Evolutionary conservation across 2,329 filamentous ascomycete genomes (phyloP), one percentile per base, ranked within the genome.

Genomic region (Elsinoe batatas): DNA sequence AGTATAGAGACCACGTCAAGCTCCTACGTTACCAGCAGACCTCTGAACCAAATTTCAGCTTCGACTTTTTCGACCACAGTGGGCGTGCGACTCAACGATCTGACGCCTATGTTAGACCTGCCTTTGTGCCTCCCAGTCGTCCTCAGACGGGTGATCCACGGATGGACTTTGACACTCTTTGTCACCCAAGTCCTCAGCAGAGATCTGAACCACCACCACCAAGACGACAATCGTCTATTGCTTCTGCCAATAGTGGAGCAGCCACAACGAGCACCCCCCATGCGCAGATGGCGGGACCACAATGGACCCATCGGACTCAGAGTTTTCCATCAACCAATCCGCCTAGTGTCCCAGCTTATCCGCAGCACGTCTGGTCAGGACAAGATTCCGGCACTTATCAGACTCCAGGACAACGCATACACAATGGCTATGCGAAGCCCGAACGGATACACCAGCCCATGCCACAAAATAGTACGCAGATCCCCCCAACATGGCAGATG

Each of bases 31-130:
- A 49, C 11, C 44, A 35, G 10, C 44, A 33, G n/a, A 15, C 10
- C 5, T 35, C 44, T 17, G 18, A 49, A 12, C 20, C 44, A 6
- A 33, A 33, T 13, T 49, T 49, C 30, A 49, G 22, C 13, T 49
- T 49, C 30, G 44, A 49, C 26, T 49, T 49, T 26, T 49, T 49
- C 30, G 44, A 49, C 15, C 44, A 49, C 15, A 49, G 26, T 49
- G 26, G 44, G 6, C 20, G 20, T 10, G 15, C 30, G n/a, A 15
- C 13, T 33, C 44, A 10, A 7, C 30, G 26, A 15, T 10, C 12
- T 5, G 13, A 35, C 5, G 22, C 44, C 12, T 8, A 7, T 7
- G n/a, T 3, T 30, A 35, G 32, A 35, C 22, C 26, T n/a, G 17
- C 10, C 13, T 33, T 49, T 17, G 44, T 35, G 13, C 44, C 44